Conservation (phyloP, 495 filamentous ascomycete species). For the Penicillium antarcticum region DNA sequence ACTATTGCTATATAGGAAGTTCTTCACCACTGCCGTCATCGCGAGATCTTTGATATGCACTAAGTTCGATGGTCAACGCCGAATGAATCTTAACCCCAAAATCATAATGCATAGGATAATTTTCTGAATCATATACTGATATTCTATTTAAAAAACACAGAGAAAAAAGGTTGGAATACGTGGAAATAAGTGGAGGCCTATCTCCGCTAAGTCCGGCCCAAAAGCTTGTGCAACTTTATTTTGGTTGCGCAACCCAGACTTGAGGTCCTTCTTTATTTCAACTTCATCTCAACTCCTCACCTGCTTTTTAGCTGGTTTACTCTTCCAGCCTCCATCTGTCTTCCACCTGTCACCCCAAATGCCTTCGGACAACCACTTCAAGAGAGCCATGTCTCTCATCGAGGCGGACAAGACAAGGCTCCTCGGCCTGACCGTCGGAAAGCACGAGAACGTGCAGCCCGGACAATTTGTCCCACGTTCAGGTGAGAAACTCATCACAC, state of each 20-base stretch:
- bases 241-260: neutral
- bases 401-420: slow-evolving; percentile 31
- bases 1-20: too few species aligned
- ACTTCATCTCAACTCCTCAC: neutral
- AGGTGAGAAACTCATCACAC: slow-evolving; percentile 13
- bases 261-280: neutral
- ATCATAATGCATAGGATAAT: too few species aligned
- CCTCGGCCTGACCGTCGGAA: slow-evolving; percentile 27
- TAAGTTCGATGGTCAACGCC: too few species aligned
- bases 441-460: slow-evolving; percentile 22
- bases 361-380: slow-evolving; percentile 28
- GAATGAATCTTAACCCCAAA: too few species aligned
- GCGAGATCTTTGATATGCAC: too few species aligned
- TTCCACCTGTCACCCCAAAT: slow-evolving; percentile 12
- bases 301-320: neutral
- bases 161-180: too few species aligned
- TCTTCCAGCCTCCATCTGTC: neutral
- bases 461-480: slow-evolving; percentile 30
- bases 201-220: slow-evolving; percentile 3
- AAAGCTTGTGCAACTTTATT: slow-evolving; percentile 4
- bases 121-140: too few species aligned
- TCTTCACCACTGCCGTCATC: too few species aligned
- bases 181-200: neutral
- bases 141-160: too few species aligned
- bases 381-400: slow-evolving; percentile 28